Evolutionary conservation across 2,329 filamentous ascomycete genomes (phyloP), one percentile per base, ranked within the genome.

Genomic region (Pochonia chlamydosporia): DNA sequence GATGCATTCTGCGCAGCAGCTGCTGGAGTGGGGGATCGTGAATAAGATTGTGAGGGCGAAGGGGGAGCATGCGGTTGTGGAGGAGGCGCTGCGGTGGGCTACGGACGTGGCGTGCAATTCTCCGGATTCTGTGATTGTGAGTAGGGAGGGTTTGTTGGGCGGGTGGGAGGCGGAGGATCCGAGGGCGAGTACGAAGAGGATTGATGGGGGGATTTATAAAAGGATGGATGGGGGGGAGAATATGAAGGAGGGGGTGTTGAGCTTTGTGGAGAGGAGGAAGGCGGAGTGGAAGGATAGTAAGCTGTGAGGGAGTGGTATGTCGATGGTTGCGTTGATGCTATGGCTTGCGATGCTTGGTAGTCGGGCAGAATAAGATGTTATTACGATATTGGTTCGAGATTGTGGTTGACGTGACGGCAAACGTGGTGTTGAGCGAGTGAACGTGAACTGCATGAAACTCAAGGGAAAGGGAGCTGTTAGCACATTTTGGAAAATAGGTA

Each of bases 61-160:
- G 4, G 67, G 64, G 58, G 66, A 20, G 14, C 46, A 43, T 20
- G 40, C 46, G 13, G 75, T 83, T 16, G 70, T 85, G 4, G 66
- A 67, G 9, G 76, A 74, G 57, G 84, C 85, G 25, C 54, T 91
- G 31, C 66, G 68, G 50, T 72, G 85, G 63, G 87, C 87, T 13
- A 65, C 61, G 35, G 67, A 73, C 59, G 76, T 91, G 56, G 79
- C 79, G 16, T 74, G 60, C 49, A 84, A 86, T 63, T 88, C 83
- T 55, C 88, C 87, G 2, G 88, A 93, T 64, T 75, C 84, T 21
- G 78, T 92, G 26, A 80, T 91, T 57, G 84, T 89, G n/a, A 84
- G 73, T 50, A 74, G 86, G 20, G 82, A 84, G 59, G 87, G 86
- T 0, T 59, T 93, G 43, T 79, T 85, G 63, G 65, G 86, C 53